Evolutionary conservation across 163 green algal genomes (phyloP).

Genomic region (Prototheca stagnorum): DNA sequence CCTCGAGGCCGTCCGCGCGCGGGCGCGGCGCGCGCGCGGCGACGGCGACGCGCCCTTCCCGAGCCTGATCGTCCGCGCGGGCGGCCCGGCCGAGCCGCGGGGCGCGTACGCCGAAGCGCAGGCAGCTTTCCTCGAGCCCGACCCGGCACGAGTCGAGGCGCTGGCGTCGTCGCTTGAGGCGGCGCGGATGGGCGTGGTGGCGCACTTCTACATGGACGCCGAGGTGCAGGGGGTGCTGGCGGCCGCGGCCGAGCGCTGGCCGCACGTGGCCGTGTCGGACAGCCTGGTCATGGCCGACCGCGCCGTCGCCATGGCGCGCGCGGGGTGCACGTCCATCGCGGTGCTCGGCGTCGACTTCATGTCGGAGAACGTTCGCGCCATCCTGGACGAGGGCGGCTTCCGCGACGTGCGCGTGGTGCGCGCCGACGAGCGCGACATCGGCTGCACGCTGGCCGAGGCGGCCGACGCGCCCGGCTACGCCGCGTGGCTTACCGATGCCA

Average conservation of each 20-base stretch:
- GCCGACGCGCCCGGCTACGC: conserved; percentile 58
- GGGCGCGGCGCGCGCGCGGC: conserved; percentile 1
- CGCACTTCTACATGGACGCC: conserved; percentile 99
- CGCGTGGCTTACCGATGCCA: conserved; percentile 47
- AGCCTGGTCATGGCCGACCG: conserved; percentile 93
- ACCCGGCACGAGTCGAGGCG: conserved; percentile 18
- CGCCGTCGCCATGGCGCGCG: conserved; percentile 65
- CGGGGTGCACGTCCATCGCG: conserved; percentile 59
- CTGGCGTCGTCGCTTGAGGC: conserved; percentile 34
- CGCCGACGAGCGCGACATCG: conserved; percentile 67
- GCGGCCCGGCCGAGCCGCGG: conserved; percentile 16
- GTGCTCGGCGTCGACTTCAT: conserved; percentile 99
- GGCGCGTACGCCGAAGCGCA: conserved; percentile 72
- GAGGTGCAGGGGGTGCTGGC: conserved; percentile 80
- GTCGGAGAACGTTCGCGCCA: conserved; percentile 91
- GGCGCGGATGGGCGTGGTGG: conserved; percentile 86
- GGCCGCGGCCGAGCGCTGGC: conserved; percentile 55
- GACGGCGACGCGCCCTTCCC: too few species aligned
- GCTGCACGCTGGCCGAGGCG: conserved; percentile 90
- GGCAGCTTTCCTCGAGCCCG: conserved; percentile 27
- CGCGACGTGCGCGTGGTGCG: conserved; percentile 69
- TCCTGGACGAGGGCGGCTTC: conserved; percentile 75
- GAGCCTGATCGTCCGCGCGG: conserved; percentile 46
- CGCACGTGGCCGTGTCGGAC: conserved; percentile 88
- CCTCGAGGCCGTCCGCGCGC: conserved; percentile 71